phyloP scores from a whole-genome alignment of 768 basidiomycete species.

The Leucocoprinus sp. region DNA sequence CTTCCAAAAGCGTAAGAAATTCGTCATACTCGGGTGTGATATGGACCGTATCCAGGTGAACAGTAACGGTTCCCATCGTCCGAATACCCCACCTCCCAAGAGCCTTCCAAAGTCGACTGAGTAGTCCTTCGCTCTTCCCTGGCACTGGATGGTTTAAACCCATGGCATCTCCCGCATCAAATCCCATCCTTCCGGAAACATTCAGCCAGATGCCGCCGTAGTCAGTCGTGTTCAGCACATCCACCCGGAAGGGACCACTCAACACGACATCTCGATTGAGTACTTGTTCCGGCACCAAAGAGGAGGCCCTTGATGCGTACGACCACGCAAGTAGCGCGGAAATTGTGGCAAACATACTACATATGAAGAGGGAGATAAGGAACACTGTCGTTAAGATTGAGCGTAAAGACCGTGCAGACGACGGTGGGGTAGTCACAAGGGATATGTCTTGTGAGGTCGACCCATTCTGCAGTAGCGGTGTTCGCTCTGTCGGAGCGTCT shows the following conservation, averaged over 20 bases:
- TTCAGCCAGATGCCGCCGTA: slow-evolving; percentile 53
- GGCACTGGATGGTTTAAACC: slow-evolving; percentile 38
- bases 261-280: slow-evolving; percentile 47
- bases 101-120: slow-evolving; percentile 50
- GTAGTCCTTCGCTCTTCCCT: slow-evolving; percentile 30
- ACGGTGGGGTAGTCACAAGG: slow-evolving; percentile 13
- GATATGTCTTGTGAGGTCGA: slow-evolving; percentile 18
- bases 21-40: slow-evolving; percentile 38
- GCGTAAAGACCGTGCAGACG: slow-evolving; percentile 25
- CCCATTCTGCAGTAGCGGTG: slow-evolving; percentile 40
- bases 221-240: slow-evolving; percentile 53
- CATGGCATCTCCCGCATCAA: slow-evolving; percentile 59
- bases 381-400: slow-evolving; percentile 43
- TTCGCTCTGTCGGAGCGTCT: slow-evolving; percentile 37
- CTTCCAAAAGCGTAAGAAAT: slow-evolving; percentile 32
- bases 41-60: slow-evolving; percentile 42
- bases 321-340: slow-evolving; percentile 53
- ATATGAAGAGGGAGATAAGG: slow-evolving; percentile 44
- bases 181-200: slow-evolving; percentile 48
- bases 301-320: slow-evolving; percentile 50
- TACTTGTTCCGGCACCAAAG: slow-evolving; percentile 49
- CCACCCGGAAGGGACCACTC: slow-evolving; percentile 51
- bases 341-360: slow-evolving; percentile 34
- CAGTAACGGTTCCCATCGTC: slow-evolving; percentile 45
- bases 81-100: slow-evolving; percentile 63